Evolutionary conservation across 2,329 filamentous ascomycete genomes (phyloP).

Genomic region (Fusarium sp.): DNA sequence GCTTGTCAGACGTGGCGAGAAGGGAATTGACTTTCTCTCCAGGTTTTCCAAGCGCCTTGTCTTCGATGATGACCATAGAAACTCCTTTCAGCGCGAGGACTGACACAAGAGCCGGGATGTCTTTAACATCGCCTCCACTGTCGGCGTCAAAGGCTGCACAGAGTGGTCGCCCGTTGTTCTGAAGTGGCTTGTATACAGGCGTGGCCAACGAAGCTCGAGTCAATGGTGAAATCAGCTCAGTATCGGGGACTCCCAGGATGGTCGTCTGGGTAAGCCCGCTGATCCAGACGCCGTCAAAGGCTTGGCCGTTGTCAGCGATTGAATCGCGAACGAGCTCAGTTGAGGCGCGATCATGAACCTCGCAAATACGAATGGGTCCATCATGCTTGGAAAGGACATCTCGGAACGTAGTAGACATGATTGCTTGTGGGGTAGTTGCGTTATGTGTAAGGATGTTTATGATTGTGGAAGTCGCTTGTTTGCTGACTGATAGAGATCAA

Average conservation of each 20-base stretch:
- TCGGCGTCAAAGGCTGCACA: slow-evolving; percentile 22
- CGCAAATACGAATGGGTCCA: slow-evolving; percentile 1
- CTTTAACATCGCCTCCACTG: slow-evolving; percentile 13
- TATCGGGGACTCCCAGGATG: slow-evolving; percentile 18
- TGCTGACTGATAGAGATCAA: background rate
- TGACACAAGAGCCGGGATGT: slow-evolving; percentile 17
- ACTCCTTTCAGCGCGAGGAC: slow-evolving; percentile 17
- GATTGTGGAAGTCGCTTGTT: background rate
- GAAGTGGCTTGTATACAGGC: background rate
- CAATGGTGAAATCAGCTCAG: slow-evolving; percentile 13
- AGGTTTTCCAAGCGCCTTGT: slow-evolving; percentile 19
- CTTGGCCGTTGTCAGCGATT: slow-evolving; percentile 13
- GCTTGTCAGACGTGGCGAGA: slow-evolving; percentile 13
- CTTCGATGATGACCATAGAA: slow-evolving; percentile 21
- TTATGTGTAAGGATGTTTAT: background rate
- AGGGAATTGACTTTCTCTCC: slow-evolving; percentile 24
- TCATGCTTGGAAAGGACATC: background rate
- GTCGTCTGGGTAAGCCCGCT: slow-evolving; percentile 28
- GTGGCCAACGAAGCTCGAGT: slow-evolving; percentile 4
- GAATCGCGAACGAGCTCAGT: slow-evolving; percentile 20
- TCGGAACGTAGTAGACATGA: background rate
- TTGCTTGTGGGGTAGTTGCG: background rate
- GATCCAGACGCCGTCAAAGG: slow-evolving; percentile 24
- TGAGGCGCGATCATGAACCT: slow-evolving; percentile 14
- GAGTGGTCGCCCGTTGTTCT: slow-evolving; percentile 12